Evolutionary conservation across 768 basidiomycete species (phyloP).

Genomic region (Amanita thiersii): DNA sequence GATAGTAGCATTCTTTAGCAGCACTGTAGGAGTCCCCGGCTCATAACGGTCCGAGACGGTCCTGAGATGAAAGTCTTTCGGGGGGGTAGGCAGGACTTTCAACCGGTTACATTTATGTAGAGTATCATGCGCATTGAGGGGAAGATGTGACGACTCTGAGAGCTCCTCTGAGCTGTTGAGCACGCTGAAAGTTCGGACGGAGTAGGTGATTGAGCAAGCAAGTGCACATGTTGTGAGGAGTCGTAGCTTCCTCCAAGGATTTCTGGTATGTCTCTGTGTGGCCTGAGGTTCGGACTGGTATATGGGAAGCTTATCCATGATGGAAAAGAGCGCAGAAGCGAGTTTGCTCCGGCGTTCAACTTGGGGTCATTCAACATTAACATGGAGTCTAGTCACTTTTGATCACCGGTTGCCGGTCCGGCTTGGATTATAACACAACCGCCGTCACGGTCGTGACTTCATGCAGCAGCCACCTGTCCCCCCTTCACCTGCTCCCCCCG

Average conservation of each 20-base stretch:
- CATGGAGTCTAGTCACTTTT: neutral
- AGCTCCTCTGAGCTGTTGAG: constrained; percentile 10
- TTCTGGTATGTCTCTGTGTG: too few species aligned
- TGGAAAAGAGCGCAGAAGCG: too few species aligned
- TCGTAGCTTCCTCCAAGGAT: too few species aligned
- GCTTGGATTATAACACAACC: neutral
- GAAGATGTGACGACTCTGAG: constrained; percentile 16
- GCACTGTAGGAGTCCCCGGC: constrained; percentile 50
- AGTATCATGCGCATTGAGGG: constrained; percentile 31
- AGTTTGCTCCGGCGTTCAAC: too few species aligned
- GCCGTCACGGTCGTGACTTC: neutral
- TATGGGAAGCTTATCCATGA: constrained; percentile 27
- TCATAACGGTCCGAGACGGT: constrained; percentile 53
- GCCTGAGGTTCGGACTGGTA: constrained; percentile 12
- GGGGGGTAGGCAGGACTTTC: constrained; percentile 38
- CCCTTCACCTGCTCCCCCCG: constrained; percentile 33
- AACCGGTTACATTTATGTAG: constrained; percentile 44
- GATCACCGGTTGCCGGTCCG: neutral
- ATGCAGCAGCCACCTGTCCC: constrained; percentile 14
- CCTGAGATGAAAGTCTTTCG: constrained; percentile 29
- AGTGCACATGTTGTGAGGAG: too few species aligned
- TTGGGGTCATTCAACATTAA: too few species aligned
- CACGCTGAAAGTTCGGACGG: constrained; percentile 15
- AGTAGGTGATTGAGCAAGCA: constrained; percentile 17
- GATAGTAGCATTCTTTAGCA: constrained; percentile 67